Percentiles rank a stretch among this genome's conserved stretches.
These are phyloP conservation scores for Pezicula neosporulosa DNA, from an alignment of 2,329 filamentous ascomycete species.

Conservation along the genomic window DNA sequence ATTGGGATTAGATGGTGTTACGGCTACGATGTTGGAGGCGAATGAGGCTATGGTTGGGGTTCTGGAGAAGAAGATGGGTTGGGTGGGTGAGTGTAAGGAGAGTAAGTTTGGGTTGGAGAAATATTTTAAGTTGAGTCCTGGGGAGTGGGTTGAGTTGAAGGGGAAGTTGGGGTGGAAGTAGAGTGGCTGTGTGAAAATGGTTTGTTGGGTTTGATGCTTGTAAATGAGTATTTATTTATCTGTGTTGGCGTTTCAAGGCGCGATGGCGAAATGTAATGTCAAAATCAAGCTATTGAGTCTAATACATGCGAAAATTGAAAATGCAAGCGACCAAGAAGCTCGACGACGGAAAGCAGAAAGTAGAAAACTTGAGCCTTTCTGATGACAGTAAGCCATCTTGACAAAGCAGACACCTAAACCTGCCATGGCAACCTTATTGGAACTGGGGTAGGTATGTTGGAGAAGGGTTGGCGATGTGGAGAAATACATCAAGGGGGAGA, in stretches of 20 bases:
- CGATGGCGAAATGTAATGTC: neutral
- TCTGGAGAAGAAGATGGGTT: conserved; percentile 1
- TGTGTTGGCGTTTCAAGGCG: neutral
- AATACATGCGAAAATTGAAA: neutral
- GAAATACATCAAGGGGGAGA: too few relatives aligned
- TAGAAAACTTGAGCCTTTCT: too few relatives aligned
- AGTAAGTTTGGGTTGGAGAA: neutral
- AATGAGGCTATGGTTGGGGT: neutral
- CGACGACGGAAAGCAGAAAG: too few relatives aligned
- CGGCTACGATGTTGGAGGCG: neutral
- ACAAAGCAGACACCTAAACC: too few relatives aligned
- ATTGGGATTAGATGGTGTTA: neutral
- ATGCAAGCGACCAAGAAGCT: neutral
- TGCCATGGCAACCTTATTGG: too few relatives aligned
- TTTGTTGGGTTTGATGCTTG: too few relatives aligned
- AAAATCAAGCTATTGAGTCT: neutral
- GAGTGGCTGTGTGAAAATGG: too few relatives aligned
- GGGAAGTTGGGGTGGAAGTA: neutral
- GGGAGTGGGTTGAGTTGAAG: conserved; percentile 1
- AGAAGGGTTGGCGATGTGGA: too few relatives aligned
- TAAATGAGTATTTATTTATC: too few relatives aligned
- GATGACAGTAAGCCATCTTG: too few relatives aligned
- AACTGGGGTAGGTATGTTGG: too few relatives aligned
- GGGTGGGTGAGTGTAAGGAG: neutral
- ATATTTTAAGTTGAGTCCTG: neutral